Evolutionary conservation across 2,329 filamentous ascomycete species (phyloP), one percentile per base, ranked within the genome.

Genomic region (Apiospora aurea): DNA sequence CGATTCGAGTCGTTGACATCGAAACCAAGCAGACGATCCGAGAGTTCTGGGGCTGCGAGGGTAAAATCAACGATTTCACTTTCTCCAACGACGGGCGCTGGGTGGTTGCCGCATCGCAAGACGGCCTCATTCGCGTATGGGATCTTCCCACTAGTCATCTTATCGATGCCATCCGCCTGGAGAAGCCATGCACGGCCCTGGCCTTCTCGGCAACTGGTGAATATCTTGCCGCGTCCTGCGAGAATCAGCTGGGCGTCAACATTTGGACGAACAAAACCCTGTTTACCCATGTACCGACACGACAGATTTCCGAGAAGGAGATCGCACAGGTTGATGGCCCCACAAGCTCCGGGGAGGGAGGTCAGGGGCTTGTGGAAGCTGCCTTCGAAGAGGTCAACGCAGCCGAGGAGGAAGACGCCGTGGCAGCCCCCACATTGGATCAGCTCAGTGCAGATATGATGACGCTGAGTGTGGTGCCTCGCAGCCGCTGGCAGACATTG

Each of bases 251-350:
- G 1, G 96, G 96, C 16, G 92, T 99, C n/a, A 92, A 94, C 76
- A 90, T 99, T 67, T 99, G 96, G 96, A 98, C 94, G 29, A 99
- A 99, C 83, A 94, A 94, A 78, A 92, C 93, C 0, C 86, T 98
- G 0, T 99, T 97, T 85, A 93, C 92, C 71, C 95, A 97, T 77
- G 91, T 97, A 0, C 92, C 95, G 0, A 97, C 95, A 0, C 88
- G 93, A 26, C 94, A 96, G 77, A 93, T 99, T 72, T 92, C 93
- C 4, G 94, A 97, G 75, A 88, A 90, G 71, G 91, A 94, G 67
- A 90, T 97, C 61, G 85, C 85, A 10, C 84, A 90, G 16, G 87
- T 94, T 24, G 83, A 87, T 6, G 88, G 88, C 2, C 95, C 95
- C 0, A 95, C 93, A 0, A 90, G 90, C 4, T 97, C 95, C 21